Evolutionary conservation across 1,139 yeast species (phyloP), one percentile per base, ranked within the genome.

Genomic region (Saccharomyces hybrid): DNA sequence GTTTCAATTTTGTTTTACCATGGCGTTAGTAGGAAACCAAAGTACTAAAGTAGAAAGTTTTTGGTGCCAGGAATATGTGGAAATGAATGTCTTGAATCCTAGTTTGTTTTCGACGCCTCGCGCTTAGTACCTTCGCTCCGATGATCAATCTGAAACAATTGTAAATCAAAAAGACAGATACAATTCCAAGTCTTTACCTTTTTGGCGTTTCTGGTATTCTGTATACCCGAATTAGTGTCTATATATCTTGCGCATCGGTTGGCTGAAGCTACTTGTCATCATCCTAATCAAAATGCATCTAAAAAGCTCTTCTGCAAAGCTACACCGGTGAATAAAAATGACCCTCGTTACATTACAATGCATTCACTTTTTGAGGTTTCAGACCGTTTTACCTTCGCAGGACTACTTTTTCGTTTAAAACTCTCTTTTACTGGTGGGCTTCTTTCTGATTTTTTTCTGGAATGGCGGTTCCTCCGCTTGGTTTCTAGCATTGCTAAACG

Each of bases 371-470:
- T 49, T n/a, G 14, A 5, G n/a, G 29, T 42, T 25, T 49, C 46
- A 4, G 25, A 32, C 3, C 16, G 29, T 11, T 27, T 49, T 3
- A 5, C 8, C 25, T 42, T 52, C 1, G n/a, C 9, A 38, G 11
- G 25, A 11, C n/a, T 38, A 6, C 14, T 49, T 51, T 16, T 52
- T 48, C 9, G 49, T 47, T 52, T 49, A 49, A 7, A 47, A 38
- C 20, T 48, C 46, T 23, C 34, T 47, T 26, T 47, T 20, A 51
- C 26, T 49, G 34, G 46, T 46, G 55, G 46, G 44, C 51, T 48
- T 29, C 51, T 48, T 29, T 48, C 49, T 46, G 52, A 53, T 50
- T 50, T 54, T 48, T 56, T 56, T 38, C 51, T 55, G 44, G 55
- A 48, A 1, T 57, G 61, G 11, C 63, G 53, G 13, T 51, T 59